Evolutionary conservation across 345 rosid genomes (phyloP).

Genomic region (Mercurialis annua): DNA sequence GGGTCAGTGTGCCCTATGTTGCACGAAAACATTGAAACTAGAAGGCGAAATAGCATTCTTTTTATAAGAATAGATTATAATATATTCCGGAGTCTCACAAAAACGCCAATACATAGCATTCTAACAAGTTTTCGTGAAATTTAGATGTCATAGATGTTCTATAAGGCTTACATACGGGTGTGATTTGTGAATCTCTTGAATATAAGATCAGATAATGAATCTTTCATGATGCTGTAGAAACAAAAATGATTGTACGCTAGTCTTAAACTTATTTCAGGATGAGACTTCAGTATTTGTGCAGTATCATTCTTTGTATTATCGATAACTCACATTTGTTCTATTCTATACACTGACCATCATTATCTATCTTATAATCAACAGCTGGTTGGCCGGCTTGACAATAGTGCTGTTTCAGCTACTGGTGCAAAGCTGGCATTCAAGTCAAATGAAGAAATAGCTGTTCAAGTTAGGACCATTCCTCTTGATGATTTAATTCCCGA

Average conservation of each 20-base stretch:
- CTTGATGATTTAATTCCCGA: conserved; percentile 71
- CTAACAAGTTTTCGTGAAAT: too few relatives aligned
- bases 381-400: conserved; percentile 98
- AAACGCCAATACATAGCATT: too few relatives aligned
- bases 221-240: neutral
- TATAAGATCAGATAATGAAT: neutral
- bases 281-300: neutral
- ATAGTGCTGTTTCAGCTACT: conserved; percentile 82
- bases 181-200: neutral
- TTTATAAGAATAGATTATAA: too few relatives aligned
- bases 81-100: too few relatives aligned
- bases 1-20: neutral
- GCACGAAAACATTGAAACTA: too few relatives aligned
- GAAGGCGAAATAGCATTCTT: too few relatives aligned
- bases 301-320: neutral
- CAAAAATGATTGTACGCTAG: neutral
- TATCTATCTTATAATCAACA: conserved; percentile 22
- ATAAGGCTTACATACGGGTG: neutral
- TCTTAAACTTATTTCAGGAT: conserved; percentile 5
- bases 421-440: conserved; percentile 95
- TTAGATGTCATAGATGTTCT: neutral
- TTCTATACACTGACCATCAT: neutral
- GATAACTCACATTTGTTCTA: neutral
- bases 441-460: conserved; percentile 85
- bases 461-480: conserved; percentile 79